These are phyloP conservation scores for Fagopyrum esculentum DNA, from an alignment of 148 eudicot species.

Conservation along the genomic window DNA sequence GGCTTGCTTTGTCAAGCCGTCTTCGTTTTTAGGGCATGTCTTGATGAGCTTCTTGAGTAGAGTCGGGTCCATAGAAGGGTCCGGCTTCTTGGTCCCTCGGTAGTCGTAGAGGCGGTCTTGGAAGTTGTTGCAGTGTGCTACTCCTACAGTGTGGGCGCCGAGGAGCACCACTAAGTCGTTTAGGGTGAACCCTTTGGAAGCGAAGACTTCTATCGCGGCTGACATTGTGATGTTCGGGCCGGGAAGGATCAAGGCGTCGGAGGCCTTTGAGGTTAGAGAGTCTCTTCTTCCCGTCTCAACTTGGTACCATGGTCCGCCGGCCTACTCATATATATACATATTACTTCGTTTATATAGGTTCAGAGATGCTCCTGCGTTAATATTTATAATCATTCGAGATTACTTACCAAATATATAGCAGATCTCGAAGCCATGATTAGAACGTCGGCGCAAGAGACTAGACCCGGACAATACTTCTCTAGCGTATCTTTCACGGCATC, in stretches of 20 bases:
- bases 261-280: constrained; percentile 11
- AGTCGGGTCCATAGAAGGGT: constrained; percentile 11
- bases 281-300: constrained; percentile 60
- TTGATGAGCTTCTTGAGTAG: constrained; percentile 15
- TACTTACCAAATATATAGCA: constrained; percentile 31
- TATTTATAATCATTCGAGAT: neutral
- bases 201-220: constrained; percentile 9
- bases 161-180: constrained; percentile 12
- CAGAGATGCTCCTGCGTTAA: neutral
- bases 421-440: constrained; percentile 36
- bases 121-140: constrained; percentile 45
- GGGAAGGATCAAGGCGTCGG: constrained; percentile 12
- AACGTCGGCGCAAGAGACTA: constrained; percentile 58
- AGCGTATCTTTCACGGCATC: constrained; percentile 27
- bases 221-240: constrained; percentile 9
- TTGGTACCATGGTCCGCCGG: constrained; percentile 42
- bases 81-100: neutral
- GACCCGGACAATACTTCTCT: constrained; percentile 36
- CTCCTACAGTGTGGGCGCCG: constrained; percentile 43
- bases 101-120: constrained; percentile 52
- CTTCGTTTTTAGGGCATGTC: neutral
- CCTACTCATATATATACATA: constrained; percentile 19
- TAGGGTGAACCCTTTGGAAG: constrained; percentile 3
- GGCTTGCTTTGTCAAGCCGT: constrained; percentile 11
- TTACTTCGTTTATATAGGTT: too few relatives aligned